Evolutionary conservation across 345 rosid species (phyloP), one percentile per base, ranked within the genome.

Genomic region (Sonneratia caseolaris): DNA sequence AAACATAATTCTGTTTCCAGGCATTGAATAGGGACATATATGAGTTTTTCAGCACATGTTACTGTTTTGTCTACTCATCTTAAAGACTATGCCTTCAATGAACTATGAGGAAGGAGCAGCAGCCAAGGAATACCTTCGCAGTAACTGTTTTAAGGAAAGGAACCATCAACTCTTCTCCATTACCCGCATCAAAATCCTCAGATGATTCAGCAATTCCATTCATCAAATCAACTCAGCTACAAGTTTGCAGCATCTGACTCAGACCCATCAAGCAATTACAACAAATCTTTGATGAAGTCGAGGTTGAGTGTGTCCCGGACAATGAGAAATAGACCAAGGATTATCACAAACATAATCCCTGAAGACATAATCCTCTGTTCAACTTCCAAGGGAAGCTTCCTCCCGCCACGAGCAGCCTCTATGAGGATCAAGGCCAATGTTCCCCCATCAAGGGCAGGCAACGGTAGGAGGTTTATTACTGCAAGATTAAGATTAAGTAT

Each of bases 391-490:
- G 96, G 96, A 68, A 94, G 93, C 83, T 91, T 94, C 82, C 86
- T 86, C 47, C 98, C 97, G 70, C 97, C 96, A 76, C 97, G 79
- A 47, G 84, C 93, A 5, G 96, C 92, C 83, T 94, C 98, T 53
- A 94, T 24, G 51, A 91, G 83, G 81, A 94, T 86, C 80, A 91
- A 82, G 53, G 98, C 98, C 84, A 91, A 77, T 1, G 97, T 81
- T 37, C 98, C 98, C 45, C 98, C 98, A 68, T 94, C 97, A 19
- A 90, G 78, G 55, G 98, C 98, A 74, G 98, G 98, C 73, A 94
- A 82, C 1, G 98, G 97, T 70, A 91, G 87, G 61, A 91, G 91
- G 71, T 91, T 91, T 70, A 94, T 89, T 66, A 91, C 90, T 1
- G 98, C 97, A 68, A 94, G 96, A 75, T 94, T 91, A 38, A 91